Conservation (phyloP, 2,329 filamentous ascomycete genomes). For the Colletotrichum endophyticum region DNA sequence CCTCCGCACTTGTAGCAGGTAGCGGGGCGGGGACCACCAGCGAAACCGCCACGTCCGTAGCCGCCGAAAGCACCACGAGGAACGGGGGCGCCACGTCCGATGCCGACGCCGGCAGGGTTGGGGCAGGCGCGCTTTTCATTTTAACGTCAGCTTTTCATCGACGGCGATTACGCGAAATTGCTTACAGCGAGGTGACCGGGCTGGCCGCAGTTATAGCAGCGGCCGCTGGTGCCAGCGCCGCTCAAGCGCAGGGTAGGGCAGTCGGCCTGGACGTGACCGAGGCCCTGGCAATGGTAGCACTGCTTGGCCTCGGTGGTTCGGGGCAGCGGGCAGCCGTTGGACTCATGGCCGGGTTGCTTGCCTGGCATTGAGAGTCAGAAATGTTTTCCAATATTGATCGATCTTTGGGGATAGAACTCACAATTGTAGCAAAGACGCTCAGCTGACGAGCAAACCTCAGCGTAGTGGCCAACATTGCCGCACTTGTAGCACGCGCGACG, state of each 20-base stretch:
- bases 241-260: slow-evolving; percentile 95
- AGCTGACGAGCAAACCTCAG: slow-evolving; percentile 94
- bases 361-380: slow-evolving; percentile 43
- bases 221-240: slow-evolving; percentile 79
- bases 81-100: slow-evolving; percentile 71
- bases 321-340: slow-evolving; percentile 94
- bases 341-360: slow-evolving; percentile 95
- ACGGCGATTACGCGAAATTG: slow-evolving; percentile 24
- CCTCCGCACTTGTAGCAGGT: slow-evolving; percentile 80
- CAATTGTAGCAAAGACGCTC: slow-evolving; percentile 99
- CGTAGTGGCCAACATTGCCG: slow-evolving; percentile 81
- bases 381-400: not conserved
- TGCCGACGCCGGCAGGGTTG: slow-evolving; percentile 66
- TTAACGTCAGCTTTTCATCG: not conserved
- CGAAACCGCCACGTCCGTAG: slow-evolving; percentile 76
- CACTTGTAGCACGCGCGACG: slow-evolving; percentile 85
- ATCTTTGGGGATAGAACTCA: slow-evolving; percentile 50
- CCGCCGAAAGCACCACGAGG: slow-evolving; percentile 75
- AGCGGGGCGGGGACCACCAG: slow-evolving; percentile 70
- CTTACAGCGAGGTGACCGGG: slow-evolving; percentile 88
- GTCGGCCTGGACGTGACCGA: slow-evolving; percentile 98
- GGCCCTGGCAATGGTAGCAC: slow-evolving; percentile 99
- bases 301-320: slow-evolving; percentile 99
- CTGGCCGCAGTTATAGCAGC: slow-evolving; percentile 97
- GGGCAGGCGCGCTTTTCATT: slow-evolving; percentile 81